phyloP scores from a whole-genome alignment of 371 early-diverging fungal genomes.

The Apophysomyces trapeziformis region DNA sequence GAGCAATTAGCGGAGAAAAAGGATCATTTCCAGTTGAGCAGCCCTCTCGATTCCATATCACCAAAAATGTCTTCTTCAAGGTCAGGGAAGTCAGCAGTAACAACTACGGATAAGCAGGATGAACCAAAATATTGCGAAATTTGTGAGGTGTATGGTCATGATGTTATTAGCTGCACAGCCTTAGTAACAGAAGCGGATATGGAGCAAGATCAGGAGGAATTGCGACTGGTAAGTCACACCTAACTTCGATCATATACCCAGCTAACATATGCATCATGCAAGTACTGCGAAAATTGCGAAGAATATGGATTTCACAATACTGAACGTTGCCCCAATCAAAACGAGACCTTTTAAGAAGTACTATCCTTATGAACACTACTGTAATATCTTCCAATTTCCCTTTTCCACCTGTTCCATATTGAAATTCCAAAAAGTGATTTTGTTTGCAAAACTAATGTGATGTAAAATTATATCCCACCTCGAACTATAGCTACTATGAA shows the following conservation, averaged over 20 bases:
- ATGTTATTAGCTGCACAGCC: constrained; percentile 16
- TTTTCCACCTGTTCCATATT: not conserved
- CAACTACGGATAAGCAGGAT: not conserved
- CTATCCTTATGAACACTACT: not conserved
- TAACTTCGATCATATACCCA: not conserved
- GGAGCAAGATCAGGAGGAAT: not conserved
- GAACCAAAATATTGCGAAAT: constrained; percentile 54
- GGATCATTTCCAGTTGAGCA: constrained; percentile 32
- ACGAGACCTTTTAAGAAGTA: constrained; percentile 27
- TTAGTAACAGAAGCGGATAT: constrained; percentile 31
- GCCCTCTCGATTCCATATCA: constrained; percentile 75
- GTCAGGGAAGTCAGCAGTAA: not conserved
- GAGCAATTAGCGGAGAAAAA: not conserved
- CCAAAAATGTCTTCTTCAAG: constrained; percentile 64
- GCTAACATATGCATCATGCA: not conserved
- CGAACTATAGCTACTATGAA: too few species aligned
- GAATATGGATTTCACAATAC: constrained; percentile 27
- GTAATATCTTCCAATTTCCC: not conserved
- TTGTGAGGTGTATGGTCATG: constrained; percentile 64
- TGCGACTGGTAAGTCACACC: not conserved
- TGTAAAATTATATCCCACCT: too few species aligned
- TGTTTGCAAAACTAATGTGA: too few species aligned
- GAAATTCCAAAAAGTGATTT: not conserved
- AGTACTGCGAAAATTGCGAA: constrained; percentile 31
- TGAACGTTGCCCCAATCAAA: constrained; percentile 23